Base-by-base conservation (phyloP, 2,329 filamentous ascomycete genomes). In the Rhinocladiella similis region DNA sequence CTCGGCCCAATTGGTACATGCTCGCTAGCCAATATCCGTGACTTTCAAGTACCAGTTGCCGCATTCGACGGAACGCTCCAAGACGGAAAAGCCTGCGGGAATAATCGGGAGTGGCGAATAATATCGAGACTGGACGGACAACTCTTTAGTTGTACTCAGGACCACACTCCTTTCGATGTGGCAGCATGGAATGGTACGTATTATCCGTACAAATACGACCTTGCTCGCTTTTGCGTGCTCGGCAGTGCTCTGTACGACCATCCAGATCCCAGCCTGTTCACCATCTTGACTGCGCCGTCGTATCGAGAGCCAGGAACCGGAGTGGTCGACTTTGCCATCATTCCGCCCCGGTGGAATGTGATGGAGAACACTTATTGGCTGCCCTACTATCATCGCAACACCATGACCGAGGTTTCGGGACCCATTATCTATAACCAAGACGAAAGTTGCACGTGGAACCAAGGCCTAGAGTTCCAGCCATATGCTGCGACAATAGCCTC, bases 151-250 rank as follows among this genome's bases (percentile, higher is more conserved):
- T 83, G 80, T 53, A 78, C 77, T 19, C 86, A 89, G 66, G 75
- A 75, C 19, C 86, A 89, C 67, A 85, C 80, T 2, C 86, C 87
- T 0, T 90, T 88, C 65, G 86, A 89, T 63, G 86, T 89, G 1
- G 83, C 88, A 0, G 86, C 84, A 1, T 89, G 86, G 86, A 85
- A 88, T 63, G 86, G 86, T n/a, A 84, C 82, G 50, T 87, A 87
- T 64, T 72, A 69, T 2, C 72, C 72, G 3, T 74, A 70, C 63
- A 76, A 76, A 63, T 76, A 75, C 51, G 72, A 73, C 36, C 56
- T 75, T 53, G 73, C 70, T 33, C 73, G 72, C 27, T 75, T 74
- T 41, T 68, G 73, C 53, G 73, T 73, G 20, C 65, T 75, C 33
- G 72, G 71, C 19, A 73, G 68, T 14, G 69, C 73, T n/a, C 69